phyloP scores from a whole-genome alignment of 768 basidiomycete genomes.

The Rhodotorula paludigena region DNA sequence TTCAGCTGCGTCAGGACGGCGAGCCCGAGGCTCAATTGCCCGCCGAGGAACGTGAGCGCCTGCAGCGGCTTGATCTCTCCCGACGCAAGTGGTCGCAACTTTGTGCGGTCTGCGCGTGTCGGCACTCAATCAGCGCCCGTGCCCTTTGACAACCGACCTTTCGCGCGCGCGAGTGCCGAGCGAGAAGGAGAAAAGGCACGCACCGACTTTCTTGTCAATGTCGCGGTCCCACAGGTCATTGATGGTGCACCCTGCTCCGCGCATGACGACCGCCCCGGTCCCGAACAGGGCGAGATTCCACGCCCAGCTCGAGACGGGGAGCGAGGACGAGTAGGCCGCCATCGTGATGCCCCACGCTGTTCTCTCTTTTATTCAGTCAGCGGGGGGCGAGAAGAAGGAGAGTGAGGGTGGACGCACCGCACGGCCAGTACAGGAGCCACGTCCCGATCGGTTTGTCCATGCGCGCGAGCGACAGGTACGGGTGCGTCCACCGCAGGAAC shows the following conservation, averaged over 20 bases:
- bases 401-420: constrained; percentile 55
- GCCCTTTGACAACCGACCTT: too few relatives aligned
- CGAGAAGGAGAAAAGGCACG: constrained; percentile 38
- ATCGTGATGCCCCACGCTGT: constrained; percentile 97
- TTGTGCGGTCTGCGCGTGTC: constrained; percentile 72
- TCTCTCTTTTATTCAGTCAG: neutral
- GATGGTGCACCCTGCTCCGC: constrained; percentile 95
- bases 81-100: constrained; percentile 74
- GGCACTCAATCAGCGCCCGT: too few relatives aligned
- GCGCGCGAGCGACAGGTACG: constrained; percentile 80
- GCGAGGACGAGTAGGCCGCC: constrained; percentile 74
- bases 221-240: constrained; percentile 98
- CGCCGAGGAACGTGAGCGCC: constrained; percentile 73
- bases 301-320: constrained; percentile 63
- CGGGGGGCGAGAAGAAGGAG: neutral
- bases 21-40: constrained; percentile 74
- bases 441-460: constrained; percentile 97
- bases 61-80: constrained; percentile 71
- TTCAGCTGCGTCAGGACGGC: constrained; percentile 85
- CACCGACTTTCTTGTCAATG: constrained; percentile 86
- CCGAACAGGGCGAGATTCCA: constrained; percentile 80
- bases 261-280: constrained; percentile 86
- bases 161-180: too few relatives aligned
- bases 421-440: constrained; percentile 84
- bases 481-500: constrained; percentile 46